A percentile compares a stretch with the other conserved stretches of the same genome.
These are phyloP conservation scores for Limtongia smithiae DNA, from an alignment of 805 yeast species.

Conservation along the genomic window DNA sequence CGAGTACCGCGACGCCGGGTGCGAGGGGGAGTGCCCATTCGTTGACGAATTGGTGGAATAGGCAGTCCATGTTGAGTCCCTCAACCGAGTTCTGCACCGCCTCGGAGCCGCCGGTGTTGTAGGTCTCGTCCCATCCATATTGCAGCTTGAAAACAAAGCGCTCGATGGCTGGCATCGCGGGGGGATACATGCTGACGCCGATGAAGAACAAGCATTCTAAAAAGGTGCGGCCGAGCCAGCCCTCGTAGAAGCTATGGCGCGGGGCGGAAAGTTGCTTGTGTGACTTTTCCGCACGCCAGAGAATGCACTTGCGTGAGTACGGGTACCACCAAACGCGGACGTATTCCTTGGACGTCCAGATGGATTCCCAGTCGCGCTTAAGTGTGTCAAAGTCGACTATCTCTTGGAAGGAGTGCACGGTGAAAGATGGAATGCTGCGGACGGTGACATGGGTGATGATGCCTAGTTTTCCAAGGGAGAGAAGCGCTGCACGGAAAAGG, in stretches of 20 bases:
- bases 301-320: constrained; percentile 74
- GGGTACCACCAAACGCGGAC: constrained; percentile 98
- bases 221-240: constrained; percentile 68
- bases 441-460: constrained; percentile 80
- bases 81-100: constrained; percentile 79
- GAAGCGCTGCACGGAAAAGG: constrained; percentile 73
- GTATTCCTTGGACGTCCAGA: constrained; percentile 89
- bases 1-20: constrained; percentile 25
- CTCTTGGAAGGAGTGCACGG: constrained; percentile 75
- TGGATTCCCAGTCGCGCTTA: constrained; percentile 53
- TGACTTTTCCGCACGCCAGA: constrained; percentile 87
- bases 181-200: constrained; percentile 67
- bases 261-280: constrained; percentile 60
- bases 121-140: constrained; percentile 70
- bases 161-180: constrained; percentile 80
- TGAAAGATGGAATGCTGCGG: constrained; percentile 79
- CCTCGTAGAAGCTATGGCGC: constrained; percentile 80
- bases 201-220: constrained; percentile 78
- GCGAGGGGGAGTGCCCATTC: constrained; percentile 95
- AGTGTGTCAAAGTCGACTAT: constrained; percentile 74
- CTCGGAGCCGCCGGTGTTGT: constrained; percentile 51
- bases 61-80: constrained; percentile 92
- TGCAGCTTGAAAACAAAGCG: constrained; percentile 79
- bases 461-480: constrained; percentile 90
- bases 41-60: constrained; percentile 88